Base-by-base conservation (phyloP, 2,329 filamentous ascomycete species). In the Herpotrichia juniperi region DNA sequence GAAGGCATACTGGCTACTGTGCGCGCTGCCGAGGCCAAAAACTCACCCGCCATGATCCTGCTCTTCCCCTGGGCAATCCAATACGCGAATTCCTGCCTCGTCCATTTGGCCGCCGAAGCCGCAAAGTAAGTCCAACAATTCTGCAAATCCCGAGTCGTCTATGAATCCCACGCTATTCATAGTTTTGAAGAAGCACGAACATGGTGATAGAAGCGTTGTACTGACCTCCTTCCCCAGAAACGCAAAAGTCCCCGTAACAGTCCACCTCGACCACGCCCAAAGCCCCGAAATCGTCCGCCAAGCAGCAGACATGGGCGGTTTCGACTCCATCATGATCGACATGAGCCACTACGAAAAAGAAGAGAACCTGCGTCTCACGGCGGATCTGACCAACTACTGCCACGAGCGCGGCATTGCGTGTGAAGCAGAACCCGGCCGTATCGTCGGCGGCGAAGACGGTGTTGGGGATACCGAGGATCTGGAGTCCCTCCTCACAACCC, bases 31-130 rank as follows among this genome's bases (percentile, higher is more conserved):
- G 87, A 90, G 74, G 80, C 81, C 22, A 87, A 87, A 55, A 78
- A 78, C 42, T 87, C 87, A 0, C 87, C 88, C 0, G 81, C 86
- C 53, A 89, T 90, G 78, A 84, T 90, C 61, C 84, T 88, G 22
- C 83, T 90, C 59, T 90, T 91, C 73, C 88, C 88, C 17, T 90
- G 88, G 88, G 87, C 87, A 0, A 80, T 90, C 46, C 76, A 86
- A 56, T 90, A 88, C 74, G 85, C 85, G 3, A 81, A 81, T 48
- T 66, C 67, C 16, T 67, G 78, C 16, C 72, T 80, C 48, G 66
- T 79, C 24, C 77, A 79, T 46, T 72, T 77, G 31, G 77, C 76
- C 2, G 76, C 77, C 30, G 72, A 78, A 61, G 78, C 77, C 6
- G 69, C 68, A n/a, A n/a, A n/a, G n/a, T n/a, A n/a, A n/a, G n/a